Evolutionary conservation across 352 stramenopile species (phyloP).

Genomic region (Phytophthora hibernalis): DNA sequence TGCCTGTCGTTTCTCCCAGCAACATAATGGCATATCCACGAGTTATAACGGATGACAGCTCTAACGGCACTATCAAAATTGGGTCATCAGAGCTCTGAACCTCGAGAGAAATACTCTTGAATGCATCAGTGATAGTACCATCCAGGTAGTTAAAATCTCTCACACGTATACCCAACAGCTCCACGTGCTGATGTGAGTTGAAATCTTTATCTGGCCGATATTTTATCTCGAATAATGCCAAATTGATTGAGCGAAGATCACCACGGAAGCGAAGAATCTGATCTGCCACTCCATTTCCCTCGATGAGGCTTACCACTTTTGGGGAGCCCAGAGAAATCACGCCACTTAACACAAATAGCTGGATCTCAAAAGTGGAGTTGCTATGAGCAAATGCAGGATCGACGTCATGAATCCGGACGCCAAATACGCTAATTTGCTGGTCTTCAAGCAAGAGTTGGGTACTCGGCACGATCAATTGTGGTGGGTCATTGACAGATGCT

Average conservation of each 20-base stretch:
- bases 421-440: constrained; percentile 69
- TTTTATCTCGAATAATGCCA: constrained; percentile 74
- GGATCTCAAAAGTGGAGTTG: constrained; percentile 62
- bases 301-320: constrained; percentile 42
- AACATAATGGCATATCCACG: constrained; percentile 54
- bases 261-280: constrained; percentile 68
- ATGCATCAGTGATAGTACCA: constrained; percentile 49
- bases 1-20: constrained; percentile 22
- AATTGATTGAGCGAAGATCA: constrained; percentile 61
- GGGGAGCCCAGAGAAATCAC: constrained; percentile 47
- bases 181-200: constrained; percentile 69
- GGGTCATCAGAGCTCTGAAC: constrained; percentile 60
- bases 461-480: constrained; percentile 58
- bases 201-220: constrained; percentile 80
- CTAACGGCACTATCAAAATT: constrained; percentile 39
- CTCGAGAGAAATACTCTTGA: constrained; percentile 49
- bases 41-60: constrained; percentile 45
- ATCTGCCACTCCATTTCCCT: constrained; percentile 60
- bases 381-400: constrained; percentile 43
- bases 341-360: constrained; percentile 65
- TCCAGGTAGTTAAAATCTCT: constrained; percentile 69
- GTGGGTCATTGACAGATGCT: constrained; percentile 68
- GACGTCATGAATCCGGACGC: constrained; percentile 64
- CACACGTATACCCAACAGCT: constrained; percentile 64
- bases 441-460: constrained; percentile 66